Conservation (phyloP, 1,284 basidiomycete species). For the Austropuccinia psidii region DNA sequence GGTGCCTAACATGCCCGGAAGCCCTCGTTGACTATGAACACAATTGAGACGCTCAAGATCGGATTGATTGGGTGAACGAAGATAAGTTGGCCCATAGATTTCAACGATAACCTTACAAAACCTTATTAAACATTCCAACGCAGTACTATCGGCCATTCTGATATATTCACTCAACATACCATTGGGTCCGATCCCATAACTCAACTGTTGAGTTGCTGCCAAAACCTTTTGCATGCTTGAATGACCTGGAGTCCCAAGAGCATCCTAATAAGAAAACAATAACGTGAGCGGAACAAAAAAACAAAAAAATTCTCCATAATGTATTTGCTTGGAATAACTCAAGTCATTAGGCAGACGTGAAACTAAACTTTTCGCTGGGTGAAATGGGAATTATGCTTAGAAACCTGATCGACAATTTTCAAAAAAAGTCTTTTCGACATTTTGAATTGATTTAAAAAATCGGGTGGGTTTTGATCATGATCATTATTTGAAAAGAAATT, state of each 20-base stretch:
- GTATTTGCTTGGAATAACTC: neutral
- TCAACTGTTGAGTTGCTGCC: neutral
- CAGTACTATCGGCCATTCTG: constrained; percentile 3
- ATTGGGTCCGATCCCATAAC: neutral
- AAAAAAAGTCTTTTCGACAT: neutral
- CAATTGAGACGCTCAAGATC: neutral
- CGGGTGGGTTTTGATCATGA: neutral
- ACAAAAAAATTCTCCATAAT: neutral
- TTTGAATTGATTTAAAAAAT: neutral
- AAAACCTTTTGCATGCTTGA: constrained; percentile 5
- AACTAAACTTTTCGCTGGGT: neutral
- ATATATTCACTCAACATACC: neutral
- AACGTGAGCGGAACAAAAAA: neutral
- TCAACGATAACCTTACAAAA: constrained; percentile 3
- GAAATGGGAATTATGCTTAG: constrained; percentile 5
- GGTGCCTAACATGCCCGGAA: neutral
- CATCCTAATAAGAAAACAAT: neutral
- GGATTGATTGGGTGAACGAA: neutral
- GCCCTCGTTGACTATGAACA: neutral
- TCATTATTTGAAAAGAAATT: neutral
- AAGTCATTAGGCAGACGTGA: neutral
- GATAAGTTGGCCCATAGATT: neutral
- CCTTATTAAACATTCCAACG: neutral
- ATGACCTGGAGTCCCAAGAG: constrained; percentile 1
- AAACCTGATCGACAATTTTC: neutral